Conservation (phyloP, 2,329 filamentous ascomycete genomes). For the Sporothrix protearum region DNA sequence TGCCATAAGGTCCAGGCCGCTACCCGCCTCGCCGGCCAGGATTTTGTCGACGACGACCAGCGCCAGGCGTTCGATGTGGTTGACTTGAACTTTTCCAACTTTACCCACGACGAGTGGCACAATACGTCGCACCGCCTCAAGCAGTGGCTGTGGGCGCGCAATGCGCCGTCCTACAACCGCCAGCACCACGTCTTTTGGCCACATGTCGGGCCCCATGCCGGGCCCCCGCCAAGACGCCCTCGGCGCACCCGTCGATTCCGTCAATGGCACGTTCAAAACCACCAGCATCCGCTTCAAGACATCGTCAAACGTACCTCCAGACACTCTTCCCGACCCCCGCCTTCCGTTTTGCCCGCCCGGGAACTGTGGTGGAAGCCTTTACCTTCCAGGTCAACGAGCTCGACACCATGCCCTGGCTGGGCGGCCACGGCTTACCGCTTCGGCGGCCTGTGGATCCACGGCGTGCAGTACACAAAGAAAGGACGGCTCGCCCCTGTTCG, state of each 20-base stretch:
- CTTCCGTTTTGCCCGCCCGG: not conserved
- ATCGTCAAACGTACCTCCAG: not conserved
- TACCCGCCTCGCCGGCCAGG: not conserved
- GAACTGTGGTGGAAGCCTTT: not conserved
- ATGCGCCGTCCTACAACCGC: not conserved
- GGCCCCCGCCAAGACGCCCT: not conserved
- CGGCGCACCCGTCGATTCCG: not conserved
- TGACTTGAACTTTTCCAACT: not conserved
- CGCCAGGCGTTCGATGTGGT: not conserved
- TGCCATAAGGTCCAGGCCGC: not conserved
- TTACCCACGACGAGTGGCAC: constrained; percentile 9
- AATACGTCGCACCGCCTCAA: not conserved
- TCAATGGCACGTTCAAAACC: not conserved
- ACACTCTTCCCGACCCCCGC: not conserved
- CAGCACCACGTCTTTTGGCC: not conserved
- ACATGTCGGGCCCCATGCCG: too few species aligned
- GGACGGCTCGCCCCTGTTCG: not conserved
- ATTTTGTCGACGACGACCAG: not conserved
- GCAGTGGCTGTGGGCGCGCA: not conserved
- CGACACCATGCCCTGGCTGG: not conserved
- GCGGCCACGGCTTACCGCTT: not conserved
- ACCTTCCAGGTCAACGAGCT: not conserved
- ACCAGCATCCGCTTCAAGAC: constrained; percentile 4
- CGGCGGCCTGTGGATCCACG: not conserved
- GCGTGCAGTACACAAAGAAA: not conserved